Base-by-base conservation (phyloP, 2,329 filamentous ascomycete genomes). In the Thelonectria discophora region DNA sequence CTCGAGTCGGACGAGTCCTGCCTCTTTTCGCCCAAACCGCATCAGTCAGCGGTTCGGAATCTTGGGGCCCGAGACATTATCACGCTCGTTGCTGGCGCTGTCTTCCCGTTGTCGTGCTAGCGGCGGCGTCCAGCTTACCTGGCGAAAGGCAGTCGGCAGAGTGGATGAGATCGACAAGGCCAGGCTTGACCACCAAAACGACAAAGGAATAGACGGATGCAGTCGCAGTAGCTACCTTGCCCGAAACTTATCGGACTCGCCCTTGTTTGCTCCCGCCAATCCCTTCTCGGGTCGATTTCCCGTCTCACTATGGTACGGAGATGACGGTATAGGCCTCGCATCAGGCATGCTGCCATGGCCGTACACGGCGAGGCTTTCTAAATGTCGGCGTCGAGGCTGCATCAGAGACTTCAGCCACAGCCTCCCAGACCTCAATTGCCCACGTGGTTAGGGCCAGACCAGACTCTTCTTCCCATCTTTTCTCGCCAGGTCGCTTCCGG, bases 61-160 rank as follows among this genome's bases (percentile, higher is more conserved):
- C 12, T 17, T 30, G 13, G 46, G 39, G 5, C 42, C 42, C 17
- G 58, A 60, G 58, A 60, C 58, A 60, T 17, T 30, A 40, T 45
- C 21, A 37, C 46, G 51, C 12, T 17, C 32, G 32, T 49, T 49
- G 40, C 39, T n/a, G 56, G 17, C 18, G 42, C 42, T 21, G 17
- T 11, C 17, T 17, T 20, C 42, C 42, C n/a, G 42, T 45, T 4
- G 10, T 10, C 17, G 10, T 18, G 42, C 42, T 5, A 45, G 42
- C 10, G 30, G 30, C 21, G 12, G 5, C 12, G 5, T 40, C n/a
- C 12, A 40, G n/a, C n/a, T n/a, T n/a, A n/a, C n/a, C n/a, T n/a
- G n/a, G n/a, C n/a, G n/a, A n/a, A n/a, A n/a, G n/a, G n/a, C n/a
- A n/a, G n/a, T n/a, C n/a, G n/a, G n/a, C n/a, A n/a, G 17, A 10